Conservation (phyloP, 768 basidiomycete genomes). For the Coprinopsis sp. region DNA sequence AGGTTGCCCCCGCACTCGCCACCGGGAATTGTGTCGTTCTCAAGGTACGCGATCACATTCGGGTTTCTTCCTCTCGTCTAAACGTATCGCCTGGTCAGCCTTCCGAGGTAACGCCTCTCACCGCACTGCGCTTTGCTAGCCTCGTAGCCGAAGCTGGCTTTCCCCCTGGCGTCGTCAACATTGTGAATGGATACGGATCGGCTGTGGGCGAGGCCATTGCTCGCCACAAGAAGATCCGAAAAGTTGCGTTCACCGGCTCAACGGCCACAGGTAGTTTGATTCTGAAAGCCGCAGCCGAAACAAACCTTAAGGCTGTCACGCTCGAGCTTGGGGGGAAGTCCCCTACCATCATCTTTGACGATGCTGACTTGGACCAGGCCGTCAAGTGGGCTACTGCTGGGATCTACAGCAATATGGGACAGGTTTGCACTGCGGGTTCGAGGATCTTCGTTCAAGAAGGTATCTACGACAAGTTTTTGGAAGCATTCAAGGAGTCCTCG, state of each 20-base stretch:
- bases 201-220: conserved; percentile 66
- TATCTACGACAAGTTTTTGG: conserved; percentile 76
- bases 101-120: conserved; percentile 70
- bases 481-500: conserved; percentile 46
- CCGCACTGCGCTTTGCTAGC: conserved; percentile 47
- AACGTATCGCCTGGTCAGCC: too few relatives aligned
- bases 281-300: conserved; percentile 64
- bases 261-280: conserved; percentile 68
- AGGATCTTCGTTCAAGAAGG: conserved; percentile 76
- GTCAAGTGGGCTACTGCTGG: conserved; percentile 63
- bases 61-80: not conserved
- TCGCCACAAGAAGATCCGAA: conserved; percentile 59
- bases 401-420: conserved; percentile 52
- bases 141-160: conserved; percentile 68
- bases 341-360: conserved; percentile 60
- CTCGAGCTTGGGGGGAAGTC: conserved; percentile 72
- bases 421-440: conserved; percentile 76
- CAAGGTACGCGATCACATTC: conserved; percentile 34
- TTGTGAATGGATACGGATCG: conserved; percentile 58
- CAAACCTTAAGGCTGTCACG: conserved; percentile 72
- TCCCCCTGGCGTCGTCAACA: conserved; percentile 74
- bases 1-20: conserved; percentile 71
- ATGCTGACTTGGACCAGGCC: conserved; percentile 59
- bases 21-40: conserved; percentile 70
- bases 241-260: conserved; percentile 77